These are phyloP conservation scores for Pythium plurisporium DNA, from an alignment of 352 stramenopile genomes.

Conservation along the genomic window DNA sequence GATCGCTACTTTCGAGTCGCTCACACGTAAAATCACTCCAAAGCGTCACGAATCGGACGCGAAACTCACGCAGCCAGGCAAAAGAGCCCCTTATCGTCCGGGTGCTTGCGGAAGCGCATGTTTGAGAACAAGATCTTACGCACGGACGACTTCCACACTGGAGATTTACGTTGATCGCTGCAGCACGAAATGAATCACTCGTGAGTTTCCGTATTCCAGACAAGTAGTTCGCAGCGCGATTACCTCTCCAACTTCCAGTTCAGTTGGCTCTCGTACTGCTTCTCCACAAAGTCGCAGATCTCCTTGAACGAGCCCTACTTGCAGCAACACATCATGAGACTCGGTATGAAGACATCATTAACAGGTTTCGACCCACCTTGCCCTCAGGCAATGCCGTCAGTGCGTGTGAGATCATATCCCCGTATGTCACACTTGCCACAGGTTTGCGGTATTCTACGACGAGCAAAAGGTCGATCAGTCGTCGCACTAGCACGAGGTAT, in stretches of 20 bases:
- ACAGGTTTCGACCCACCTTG: conserved; percentile 54
- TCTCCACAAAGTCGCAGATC: conserved; percentile 88
- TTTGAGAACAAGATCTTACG: conserved; percentile 89
- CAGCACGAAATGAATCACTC: no score
- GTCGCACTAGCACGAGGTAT: not conserved
- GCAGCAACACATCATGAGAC: conserved; percentile 10
- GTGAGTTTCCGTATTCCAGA: not conserved
- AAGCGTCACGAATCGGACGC: not conserved
- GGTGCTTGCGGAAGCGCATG: conserved; percentile 76
- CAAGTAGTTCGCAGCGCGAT: not conserved
- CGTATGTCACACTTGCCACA: conserved; percentile 77
- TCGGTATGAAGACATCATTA: not conserved
- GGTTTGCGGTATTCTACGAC: conserved; percentile 71
- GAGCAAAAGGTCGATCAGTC: not conserved
- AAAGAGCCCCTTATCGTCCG: conserved; percentile 66
- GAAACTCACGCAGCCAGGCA: conserved; percentile 51
- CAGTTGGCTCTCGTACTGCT: conserved; percentile 79
- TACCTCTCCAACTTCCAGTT: conserved; percentile 90
- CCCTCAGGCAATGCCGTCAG: conserved; percentile 50
- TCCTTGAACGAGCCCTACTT: conserved; percentile 82
- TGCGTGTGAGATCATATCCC: conserved; percentile 88
- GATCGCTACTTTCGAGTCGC: not conserved
- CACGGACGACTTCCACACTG: conserved; percentile 87
- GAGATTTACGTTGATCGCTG: conserved; percentile 78
- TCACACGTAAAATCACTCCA: not conserved